Evolutionary conservation across 2,329 filamentous ascomycete genomes (phyloP).

Genomic region (Colletotrichum plurivorum): DNA sequence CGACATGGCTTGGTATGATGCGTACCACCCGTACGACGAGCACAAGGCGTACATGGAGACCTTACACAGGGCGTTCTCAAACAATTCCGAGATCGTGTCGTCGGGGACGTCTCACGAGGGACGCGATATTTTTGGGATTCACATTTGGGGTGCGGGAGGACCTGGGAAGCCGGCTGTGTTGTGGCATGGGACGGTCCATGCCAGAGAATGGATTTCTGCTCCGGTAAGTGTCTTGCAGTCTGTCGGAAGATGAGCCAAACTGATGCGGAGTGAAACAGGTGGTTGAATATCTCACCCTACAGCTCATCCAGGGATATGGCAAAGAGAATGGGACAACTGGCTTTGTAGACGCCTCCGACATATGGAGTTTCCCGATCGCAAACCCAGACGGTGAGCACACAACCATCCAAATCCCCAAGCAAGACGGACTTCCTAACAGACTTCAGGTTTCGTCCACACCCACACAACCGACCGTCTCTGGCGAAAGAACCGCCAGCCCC

Average conservation of each 20-base stretch:
- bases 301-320: slow-evolving; percentile 59
- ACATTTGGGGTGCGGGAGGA: slow-evolving; percentile 60
- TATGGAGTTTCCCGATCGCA: slow-evolving; percentile 66
- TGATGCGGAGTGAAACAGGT: background rate
- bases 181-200: slow-evolving; percentile 67
- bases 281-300: slow-evolving; percentile 64
- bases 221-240: slow-evolving; percentile 56
- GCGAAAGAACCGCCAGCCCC: slow-evolving; percentile 65
- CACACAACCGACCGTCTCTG: slow-evolving; percentile 62
- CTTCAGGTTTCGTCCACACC: slow-evolving; percentile 56
- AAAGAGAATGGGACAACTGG: slow-evolving; percentile 52
- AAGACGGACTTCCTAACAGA: background rate
- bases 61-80: slow-evolving; percentile 56
- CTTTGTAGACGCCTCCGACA: slow-evolving; percentile 69
- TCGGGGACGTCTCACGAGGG: slow-evolving; percentile 61
- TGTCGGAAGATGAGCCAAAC: slow-evolving; percentile 47
- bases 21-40: slow-evolving; percentile 64
- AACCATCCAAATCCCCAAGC: too few relatives aligned
- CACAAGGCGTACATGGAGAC: slow-evolving; percentile 61
- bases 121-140: slow-evolving; percentile 70
- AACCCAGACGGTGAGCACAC: slow-evolving; percentile 58
- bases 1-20: slow-evolving; percentile 61
- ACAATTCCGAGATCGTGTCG: slow-evolving; percentile 61
- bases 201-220: slow-evolving; percentile 67
- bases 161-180: slow-evolving; percentile 63